These are phyloP conservation scores for Corniculantispora saksenae DNA, from an alignment of 2,329 filamentous ascomycete genomes.

Conservation along the genomic window DNA sequence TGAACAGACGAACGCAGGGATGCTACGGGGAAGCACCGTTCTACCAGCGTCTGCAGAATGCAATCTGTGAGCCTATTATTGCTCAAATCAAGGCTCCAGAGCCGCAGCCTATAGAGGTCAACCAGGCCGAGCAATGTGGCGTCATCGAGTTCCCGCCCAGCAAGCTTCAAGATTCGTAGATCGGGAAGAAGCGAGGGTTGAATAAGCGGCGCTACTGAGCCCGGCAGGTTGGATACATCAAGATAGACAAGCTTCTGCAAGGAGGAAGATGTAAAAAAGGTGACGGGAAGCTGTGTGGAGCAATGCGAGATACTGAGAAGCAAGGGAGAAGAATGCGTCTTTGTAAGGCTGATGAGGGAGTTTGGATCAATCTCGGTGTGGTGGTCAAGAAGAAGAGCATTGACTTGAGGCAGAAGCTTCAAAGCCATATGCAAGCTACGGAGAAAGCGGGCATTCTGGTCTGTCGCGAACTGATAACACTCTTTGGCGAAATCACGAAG, in stretches of 20 bases:
- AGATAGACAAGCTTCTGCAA: slow-evolving; percentile 50
- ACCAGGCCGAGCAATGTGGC: slow-evolving; percentile 30
- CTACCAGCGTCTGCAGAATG: slow-evolving; percentile 34
- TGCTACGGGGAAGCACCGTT: slow-evolving; percentile 34
- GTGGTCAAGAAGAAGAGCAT: slow-evolving; percentile 50
- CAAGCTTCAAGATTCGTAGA: slow-evolving; percentile 54
- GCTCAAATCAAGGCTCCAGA: slow-evolving; percentile 61
- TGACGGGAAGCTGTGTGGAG: slow-evolving; percentile 39
- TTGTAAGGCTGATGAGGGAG: slow-evolving; percentile 30
- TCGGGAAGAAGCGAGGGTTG: slow-evolving; percentile 41
- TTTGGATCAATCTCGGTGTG: slow-evolving; percentile 46
- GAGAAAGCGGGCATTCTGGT: slow-evolving; percentile 34
- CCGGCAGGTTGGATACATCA: slow-evolving; percentile 52
- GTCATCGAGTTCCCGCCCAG: slow-evolving; percentile 49
- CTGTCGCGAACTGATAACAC: slow-evolving; percentile 43
- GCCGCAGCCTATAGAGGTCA: slow-evolving; percentile 37
- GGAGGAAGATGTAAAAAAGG: slow-evolving; percentile 40
- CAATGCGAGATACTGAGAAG: slow-evolving; percentile 50
- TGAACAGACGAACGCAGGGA: slow-evolving; percentile 39
- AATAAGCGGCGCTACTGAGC: slow-evolving; percentile 42
- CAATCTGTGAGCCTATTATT: slow-evolving; percentile 54
- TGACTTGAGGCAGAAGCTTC: slow-evolving; percentile 44
- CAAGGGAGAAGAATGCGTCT: slow-evolving; percentile 29
- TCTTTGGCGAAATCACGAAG: slow-evolving; percentile 44
- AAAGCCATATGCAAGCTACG: slow-evolving; percentile 42